A percentile compares a stretch with the other conserved stretches of the same genome.
phyloP scores from a whole-genome alignment of 441 rosid species.

The Metrosideros polymorpha region DNA sequence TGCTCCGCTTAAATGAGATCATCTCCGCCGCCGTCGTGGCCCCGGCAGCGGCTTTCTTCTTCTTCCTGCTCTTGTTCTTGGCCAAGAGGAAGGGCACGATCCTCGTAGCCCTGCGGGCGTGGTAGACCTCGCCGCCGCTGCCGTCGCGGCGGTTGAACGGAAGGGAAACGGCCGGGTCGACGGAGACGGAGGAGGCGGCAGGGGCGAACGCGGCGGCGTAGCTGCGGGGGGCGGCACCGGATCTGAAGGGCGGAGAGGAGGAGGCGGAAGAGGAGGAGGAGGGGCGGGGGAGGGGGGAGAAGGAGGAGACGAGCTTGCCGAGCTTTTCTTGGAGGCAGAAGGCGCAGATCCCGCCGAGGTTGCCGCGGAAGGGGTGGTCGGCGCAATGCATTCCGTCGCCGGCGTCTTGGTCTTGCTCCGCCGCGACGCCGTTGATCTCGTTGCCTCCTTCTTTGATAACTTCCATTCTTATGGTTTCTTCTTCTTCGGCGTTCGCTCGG shows the following conservation, averaged over 20 bases:
- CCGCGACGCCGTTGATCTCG: not conserved
- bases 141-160: slow-evolving; percentile 13
- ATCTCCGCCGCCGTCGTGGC: slow-evolving; percentile 25
- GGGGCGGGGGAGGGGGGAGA: slow-evolving; percentile 41
- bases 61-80: slow-evolving; percentile 64
- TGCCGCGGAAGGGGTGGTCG: slow-evolving; percentile 66
- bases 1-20: slow-evolving; percentile 64
- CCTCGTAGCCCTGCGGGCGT: slow-evolving; percentile 29
- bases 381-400: slow-evolving; percentile 83
- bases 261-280: slow-evolving; percentile 39
- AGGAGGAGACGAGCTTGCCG: slow-evolving; percentile 89
- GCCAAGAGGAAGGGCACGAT: slow-evolving; percentile 59
- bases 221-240: slow-evolving; percentile 26
- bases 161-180: slow-evolving; percentile 15
- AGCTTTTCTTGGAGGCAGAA: slow-evolving; percentile 96
- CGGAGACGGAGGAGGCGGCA: not conserved
- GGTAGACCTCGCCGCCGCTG: slow-evolving; percentile 16
- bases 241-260: slow-evolving; percentile 75
- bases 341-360: slow-evolving; percentile 97
- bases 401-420: slow-evolving; percentile 43
- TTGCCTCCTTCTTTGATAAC: not conserved
- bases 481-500: not conserved
- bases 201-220: not conserved
- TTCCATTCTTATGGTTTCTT: not conserved
- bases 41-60: slow-evolving; percentile 23